Base-by-base conservation (phyloP, 306 rosid genomes). In the Rosa lucieae region DNA sequence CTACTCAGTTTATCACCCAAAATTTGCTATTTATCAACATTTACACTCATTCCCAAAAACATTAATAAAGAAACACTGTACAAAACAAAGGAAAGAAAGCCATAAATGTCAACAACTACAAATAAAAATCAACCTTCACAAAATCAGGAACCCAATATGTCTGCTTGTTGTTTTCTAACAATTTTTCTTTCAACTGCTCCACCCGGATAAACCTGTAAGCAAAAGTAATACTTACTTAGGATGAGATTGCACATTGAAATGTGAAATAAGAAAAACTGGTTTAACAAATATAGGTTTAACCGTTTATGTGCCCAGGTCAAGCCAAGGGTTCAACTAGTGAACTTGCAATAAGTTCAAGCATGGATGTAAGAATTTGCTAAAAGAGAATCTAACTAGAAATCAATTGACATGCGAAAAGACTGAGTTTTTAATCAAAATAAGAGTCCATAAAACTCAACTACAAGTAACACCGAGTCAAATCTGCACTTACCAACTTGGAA, bases 101-200 rank as follows among this genome's bases (percentile, higher is more conserved):
- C 42, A 49, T 80, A 44, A 1, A 32, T 26, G 51, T 44, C 47
- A 66, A 20, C 14, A 3, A 18, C 11, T 48, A 14, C 23, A 39
- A 21, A 1, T 10, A 29, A 61, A 58, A 18, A 26, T 9, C 17
- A 82, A 95, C 99, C 98, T 95, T 95, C 69, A 95, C 99, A 87
- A 95, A 95, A 82, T 95, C 98, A 74, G 98, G 99, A 71, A 95
- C 99, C 99, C 99, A 93, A 73, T 87, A 90, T 12, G 99, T 93
- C 85, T 91, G 87, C 86, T 81, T 86, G 82, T 95, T 95, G 88
- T 91, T 95, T 83, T 90, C 97, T 82, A 95, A 82, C 86, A 95
- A 85, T 78, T 91, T 72, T 67, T 93, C 98, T 85, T 91, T 95
- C 78, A 95, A 78, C 67, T 67, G 78, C 80, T 95, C 99, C 79